Conservation (phyloP, 1,284 basidiomycete species). For the Fomitopsis palustris region DNA sequence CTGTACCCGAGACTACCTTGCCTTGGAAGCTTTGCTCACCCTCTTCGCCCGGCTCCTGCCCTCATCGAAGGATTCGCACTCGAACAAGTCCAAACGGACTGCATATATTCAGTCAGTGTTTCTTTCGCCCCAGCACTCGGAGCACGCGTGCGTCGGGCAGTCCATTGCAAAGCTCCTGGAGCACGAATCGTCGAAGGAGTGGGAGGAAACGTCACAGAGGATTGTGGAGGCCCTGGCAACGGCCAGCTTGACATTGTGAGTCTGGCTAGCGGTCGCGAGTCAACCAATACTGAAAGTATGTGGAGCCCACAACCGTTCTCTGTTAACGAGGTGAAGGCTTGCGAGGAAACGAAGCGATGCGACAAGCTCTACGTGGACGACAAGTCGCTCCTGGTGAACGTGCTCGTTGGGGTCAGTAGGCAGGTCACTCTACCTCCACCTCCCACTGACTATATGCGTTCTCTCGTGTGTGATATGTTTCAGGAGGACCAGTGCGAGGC, state of each 20-base stretch:
- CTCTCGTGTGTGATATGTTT: background rate
- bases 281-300: background rate
- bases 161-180: constrained; percentile 42
- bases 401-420: constrained; percentile 37
- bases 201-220: constrained; percentile 48
- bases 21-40: constrained; percentile 52
- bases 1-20: constrained; percentile 45
- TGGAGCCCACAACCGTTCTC: constrained; percentile 59
- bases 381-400: constrained; percentile 46
- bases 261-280: background rate
- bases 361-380: constrained; percentile 52
- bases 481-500: constrained; percentile 42
- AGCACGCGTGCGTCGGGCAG: constrained; percentile 19
- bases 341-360: constrained; percentile 34
- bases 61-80: constrained; percentile 30
- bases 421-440: background rate
- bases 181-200: constrained; percentile 38
- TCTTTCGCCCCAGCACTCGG: constrained; percentile 15
- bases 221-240: constrained; percentile 46
- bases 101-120: constrained; percentile 53
- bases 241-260: constrained; percentile 45
- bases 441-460: constrained; percentile 12
- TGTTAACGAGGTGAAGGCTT: constrained; percentile 37
- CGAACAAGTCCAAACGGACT: constrained; percentile 31
- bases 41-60: constrained; percentile 55